Conservation (phyloP, 345 rosid genomes). For the Boechera stricta region DNA sequence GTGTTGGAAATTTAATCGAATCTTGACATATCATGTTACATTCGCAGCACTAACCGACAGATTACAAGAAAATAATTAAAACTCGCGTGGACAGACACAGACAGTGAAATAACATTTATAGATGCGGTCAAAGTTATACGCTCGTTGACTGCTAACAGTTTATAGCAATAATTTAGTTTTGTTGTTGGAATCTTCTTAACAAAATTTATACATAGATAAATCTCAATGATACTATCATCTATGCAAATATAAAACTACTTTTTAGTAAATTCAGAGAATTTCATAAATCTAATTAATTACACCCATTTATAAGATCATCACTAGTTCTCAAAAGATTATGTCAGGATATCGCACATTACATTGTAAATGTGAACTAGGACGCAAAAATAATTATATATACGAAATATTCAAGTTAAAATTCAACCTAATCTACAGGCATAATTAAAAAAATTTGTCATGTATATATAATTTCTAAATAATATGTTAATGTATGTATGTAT, state of each 20-base stretch:
- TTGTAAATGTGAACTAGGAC: background rate
- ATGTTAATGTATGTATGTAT: background rate
- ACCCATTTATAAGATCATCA: background rate
- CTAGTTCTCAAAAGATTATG: background rate
- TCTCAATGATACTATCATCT: constrained; percentile 5
- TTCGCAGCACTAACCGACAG: background rate
- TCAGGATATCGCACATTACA: background rate
- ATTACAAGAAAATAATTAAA: background rate
- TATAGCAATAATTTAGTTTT: background rate
- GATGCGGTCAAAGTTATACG: constrained; percentile 17
- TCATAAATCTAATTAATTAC: background rate
- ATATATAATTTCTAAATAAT: background rate
- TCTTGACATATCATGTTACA: background rate
- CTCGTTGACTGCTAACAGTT: background rate
- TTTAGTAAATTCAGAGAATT: background rate
- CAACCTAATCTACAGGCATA: background rate
- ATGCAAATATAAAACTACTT: background rate
- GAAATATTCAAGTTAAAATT: background rate
- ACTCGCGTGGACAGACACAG: background rate
- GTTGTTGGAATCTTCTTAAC: background rate
- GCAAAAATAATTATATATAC: background rate
- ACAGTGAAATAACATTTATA: background rate
- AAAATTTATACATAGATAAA: background rate
- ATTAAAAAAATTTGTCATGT: background rate
- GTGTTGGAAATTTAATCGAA: background rate